These are phyloP conservation scores for Chimonanthus salicifolius DNA, from an alignment of 164 flowering plant species.

Conservation along the genomic window DNA sequence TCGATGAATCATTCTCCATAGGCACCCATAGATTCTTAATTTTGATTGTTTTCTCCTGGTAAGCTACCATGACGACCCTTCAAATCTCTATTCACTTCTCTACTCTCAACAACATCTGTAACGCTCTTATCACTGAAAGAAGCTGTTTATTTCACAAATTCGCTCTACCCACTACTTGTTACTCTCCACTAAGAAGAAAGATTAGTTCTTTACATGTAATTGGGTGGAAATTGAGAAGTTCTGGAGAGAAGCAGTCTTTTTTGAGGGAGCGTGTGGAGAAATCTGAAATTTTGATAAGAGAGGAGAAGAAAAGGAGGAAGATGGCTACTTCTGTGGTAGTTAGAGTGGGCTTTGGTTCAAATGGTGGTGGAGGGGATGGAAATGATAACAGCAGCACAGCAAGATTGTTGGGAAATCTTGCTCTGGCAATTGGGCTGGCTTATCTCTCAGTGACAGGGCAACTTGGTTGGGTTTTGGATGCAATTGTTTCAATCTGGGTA, in stretches of 20 bases:
- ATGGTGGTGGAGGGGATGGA: conserved; percentile 54
- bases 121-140: conserved; percentile 8
- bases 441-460: conserved; percentile 86
- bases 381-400: conserved; percentile 34
- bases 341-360: conserved; percentile 53
- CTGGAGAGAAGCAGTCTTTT: conserved; percentile 17
- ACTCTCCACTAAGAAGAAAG: conserved; percentile 10
- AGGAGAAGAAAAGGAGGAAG: conserved; percentile 33
- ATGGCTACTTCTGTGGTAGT: conserved; percentile 30
- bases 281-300: conserved; percentile 32
- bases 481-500: conserved; percentile 94
- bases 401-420: conserved; percentile 74
- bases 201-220: background rate
- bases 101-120: conserved; percentile 8
- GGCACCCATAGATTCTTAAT: too few species aligned
- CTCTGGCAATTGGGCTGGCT: conserved; percentile 73
- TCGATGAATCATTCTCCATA: too few species aligned
- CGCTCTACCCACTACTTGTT: conserved; percentile 8
- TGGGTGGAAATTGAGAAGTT: conserved; percentile 15
- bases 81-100: conserved; percentile 15
- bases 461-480: conserved; percentile 88
- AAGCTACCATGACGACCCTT: conserved; percentile 14
- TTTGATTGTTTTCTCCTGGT: too few species aligned
- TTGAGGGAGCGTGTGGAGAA: conserved; percentile 18
- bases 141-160: conserved; percentile 10